These are phyloP conservation scores for Solanum neorickii DNA, from an alignment of 257 asterid species.

Conservation along the genomic window DNA sequence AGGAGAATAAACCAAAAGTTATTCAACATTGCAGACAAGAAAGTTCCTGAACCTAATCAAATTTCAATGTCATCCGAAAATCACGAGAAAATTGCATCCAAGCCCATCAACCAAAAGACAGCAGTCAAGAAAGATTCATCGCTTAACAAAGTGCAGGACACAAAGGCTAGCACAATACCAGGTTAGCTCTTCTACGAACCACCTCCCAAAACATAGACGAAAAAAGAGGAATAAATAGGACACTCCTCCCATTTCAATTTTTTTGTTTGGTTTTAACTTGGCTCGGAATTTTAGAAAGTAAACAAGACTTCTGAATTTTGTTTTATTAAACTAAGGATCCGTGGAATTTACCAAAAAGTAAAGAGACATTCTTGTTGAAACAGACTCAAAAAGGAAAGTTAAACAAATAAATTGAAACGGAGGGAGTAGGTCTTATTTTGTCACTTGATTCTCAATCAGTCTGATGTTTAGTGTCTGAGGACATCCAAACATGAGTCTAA, in stretches of 20 bases:
- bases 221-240: neutral
- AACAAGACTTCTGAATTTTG: neutral
- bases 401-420: neutral
- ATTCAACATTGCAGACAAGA: constrained; percentile 45
- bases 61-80: constrained; percentile 13
- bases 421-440: neutral
- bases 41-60: constrained; percentile 2
- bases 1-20: neutral
- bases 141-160: constrained; percentile 16
- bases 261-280: neutral
- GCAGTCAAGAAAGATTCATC: constrained; percentile 18
- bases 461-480: neutral
- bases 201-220: neutral
- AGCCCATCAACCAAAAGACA: constrained; percentile 9
- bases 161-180: constrained; percentile 16
- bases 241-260: neutral
- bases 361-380: too few relatives aligned
- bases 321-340: neutral
- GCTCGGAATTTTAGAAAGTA: neutral
- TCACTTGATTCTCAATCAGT: neutral
- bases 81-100: constrained; percentile 1
- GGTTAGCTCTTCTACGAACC: constrained; percentile 17
- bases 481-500: neutral
- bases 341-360: neutral
- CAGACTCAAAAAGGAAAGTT: neutral